Conservation (phyloP, 108 stramenopile species). For the Skeletonema potamos region DNA sequence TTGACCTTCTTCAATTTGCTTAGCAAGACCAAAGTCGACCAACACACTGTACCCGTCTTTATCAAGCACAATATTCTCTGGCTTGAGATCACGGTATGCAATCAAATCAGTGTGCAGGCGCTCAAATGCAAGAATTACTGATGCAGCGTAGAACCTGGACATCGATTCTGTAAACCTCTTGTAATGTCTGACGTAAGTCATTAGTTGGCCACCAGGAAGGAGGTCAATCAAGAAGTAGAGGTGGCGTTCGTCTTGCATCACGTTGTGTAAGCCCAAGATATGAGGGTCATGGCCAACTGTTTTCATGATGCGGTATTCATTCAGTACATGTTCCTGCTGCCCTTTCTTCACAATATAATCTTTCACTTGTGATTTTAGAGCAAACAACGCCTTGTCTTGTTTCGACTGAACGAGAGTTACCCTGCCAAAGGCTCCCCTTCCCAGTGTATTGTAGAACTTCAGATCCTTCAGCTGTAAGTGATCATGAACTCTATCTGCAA, state of each 20-base stretch:
- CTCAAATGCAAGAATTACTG: slow-evolving; percentile 53
- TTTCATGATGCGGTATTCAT: slow-evolving; percentile 47
- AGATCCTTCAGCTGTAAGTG: slow-evolving; percentile 1
- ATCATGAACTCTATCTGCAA: neutral
- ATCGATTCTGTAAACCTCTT: slow-evolving; percentile 42
- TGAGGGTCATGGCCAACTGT: slow-evolving; percentile 41
- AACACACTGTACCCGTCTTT: slow-evolving; percentile 51
- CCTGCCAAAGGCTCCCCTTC: slow-evolving; percentile 47
- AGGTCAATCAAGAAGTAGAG: slow-evolving; percentile 60
- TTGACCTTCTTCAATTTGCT: slow-evolving; percentile 35
- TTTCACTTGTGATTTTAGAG: slow-evolving; percentile 70
- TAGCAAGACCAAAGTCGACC: slow-evolving; percentile 75
- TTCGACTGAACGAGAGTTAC: slow-evolving; percentile 27
- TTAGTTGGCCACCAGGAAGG: slow-evolving; percentile 61
- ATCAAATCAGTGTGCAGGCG: slow-evolving; percentile 46
- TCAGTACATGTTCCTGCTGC: slow-evolving; percentile 52
- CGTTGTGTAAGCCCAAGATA: slow-evolving; percentile 35
- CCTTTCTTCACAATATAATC: slow-evolving; percentile 47
- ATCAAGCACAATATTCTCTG: slow-evolving; percentile 71
- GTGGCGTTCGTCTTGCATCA: slow-evolving; percentile 42
- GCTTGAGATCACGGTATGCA: slow-evolving; percentile 76
- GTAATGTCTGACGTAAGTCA: slow-evolving; percentile 23
- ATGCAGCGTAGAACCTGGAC: slow-evolving; percentile 40
- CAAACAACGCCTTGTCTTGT: slow-evolving; percentile 37
- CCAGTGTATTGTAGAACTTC: slow-evolving; percentile 24